Evolutionary conservation across 2,329 filamentous ascomycete species (phyloP).

Genomic region (Diaporthe aspalathi): DNA sequence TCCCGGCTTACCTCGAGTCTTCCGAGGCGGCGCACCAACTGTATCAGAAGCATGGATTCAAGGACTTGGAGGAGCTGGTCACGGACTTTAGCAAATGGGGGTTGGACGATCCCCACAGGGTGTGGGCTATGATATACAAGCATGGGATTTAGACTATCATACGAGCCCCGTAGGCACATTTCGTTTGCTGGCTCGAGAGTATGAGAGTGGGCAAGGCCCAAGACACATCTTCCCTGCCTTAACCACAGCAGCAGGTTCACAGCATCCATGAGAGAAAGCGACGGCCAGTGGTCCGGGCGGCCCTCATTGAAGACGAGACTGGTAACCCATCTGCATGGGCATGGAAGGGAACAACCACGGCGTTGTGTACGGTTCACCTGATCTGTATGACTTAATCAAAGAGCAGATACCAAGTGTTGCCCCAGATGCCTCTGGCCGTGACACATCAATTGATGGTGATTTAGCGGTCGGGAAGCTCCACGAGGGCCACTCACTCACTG

Average conservation of each 20-base stretch:
- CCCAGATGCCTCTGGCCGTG: neutral
- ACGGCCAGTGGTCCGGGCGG: no score
- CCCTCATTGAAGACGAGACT: neutral
- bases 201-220: neutral
- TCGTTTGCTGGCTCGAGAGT: neutral
- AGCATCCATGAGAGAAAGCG: neutral
- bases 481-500: neutral
- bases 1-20: conserved; percentile 53
- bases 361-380: no score
- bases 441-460: neutral
- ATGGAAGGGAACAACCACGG: no score
- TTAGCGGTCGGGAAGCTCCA: no score
- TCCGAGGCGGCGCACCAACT: conserved; percentile 49
- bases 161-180: neutral
- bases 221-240: no score
- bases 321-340: neutral
- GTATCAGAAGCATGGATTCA: conserved; percentile 54
- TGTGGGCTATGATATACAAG: conserved; percentile 45
- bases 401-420: neutral
- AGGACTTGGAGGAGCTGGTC: conserved; percentile 47
- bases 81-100: conserved; percentile 49
- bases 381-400: neutral
- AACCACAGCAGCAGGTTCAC: neutral
- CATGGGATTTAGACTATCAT: conserved; percentile 31
- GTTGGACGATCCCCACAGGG: conserved; percentile 41